Evolutionary conservation across 495 filamentous ascomycete genomes (phyloP).

Genomic region (Penicillium simplicissimum): DNA sequence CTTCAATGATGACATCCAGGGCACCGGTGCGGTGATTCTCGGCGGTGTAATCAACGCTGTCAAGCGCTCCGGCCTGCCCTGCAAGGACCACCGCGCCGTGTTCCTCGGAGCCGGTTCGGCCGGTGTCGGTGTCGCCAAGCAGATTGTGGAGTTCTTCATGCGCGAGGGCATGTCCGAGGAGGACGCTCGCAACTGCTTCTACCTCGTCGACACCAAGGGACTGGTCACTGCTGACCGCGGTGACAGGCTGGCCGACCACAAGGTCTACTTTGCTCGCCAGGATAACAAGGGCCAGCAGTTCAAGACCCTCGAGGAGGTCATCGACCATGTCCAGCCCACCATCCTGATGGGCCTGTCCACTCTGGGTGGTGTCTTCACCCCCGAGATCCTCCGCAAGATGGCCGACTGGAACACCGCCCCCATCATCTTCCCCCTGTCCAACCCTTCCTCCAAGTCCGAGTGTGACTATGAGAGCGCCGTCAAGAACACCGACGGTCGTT

Average conservation of each 20-base stretch:
- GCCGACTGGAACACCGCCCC: constrained; percentile 76
- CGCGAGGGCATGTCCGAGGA: constrained; percentile 91
- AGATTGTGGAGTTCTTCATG: constrained; percentile 94
- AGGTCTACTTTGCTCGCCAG: constrained; percentile 91
- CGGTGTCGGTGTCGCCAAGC: constrained; percentile 95
- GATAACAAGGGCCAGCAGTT: constrained; percentile 93
- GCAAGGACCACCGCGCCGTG: constrained; percentile 89
- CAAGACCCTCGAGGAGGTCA: constrained; percentile 85
- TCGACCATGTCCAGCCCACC: constrained; percentile 91
- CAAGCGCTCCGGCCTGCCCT: constrained; percentile 79
- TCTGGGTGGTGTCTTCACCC: constrained; percentile 91
- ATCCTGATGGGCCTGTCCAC: constrained; percentile 94
- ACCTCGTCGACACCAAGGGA: constrained; percentile 95
- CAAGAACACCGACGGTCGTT: constrained; percentile 82
- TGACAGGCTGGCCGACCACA: constrained; percentile 93
- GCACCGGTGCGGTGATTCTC: constrained; percentile 93
- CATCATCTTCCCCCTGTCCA: constrained; percentile 92
- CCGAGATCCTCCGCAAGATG: constrained; percentile 81
- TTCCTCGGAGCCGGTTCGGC: constrained; percentile 96
- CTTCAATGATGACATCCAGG: constrained; percentile 99
- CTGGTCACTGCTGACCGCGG: constrained; percentile 92
- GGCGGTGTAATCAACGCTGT: constrained; percentile 94
- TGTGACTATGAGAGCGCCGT: constrained; percentile 95
- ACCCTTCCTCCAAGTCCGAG: constrained; percentile 93
- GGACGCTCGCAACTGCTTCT: constrained; percentile 88